Conservation (phyloP, 1,139 yeast species). For the Pichia sp. region DNA sequence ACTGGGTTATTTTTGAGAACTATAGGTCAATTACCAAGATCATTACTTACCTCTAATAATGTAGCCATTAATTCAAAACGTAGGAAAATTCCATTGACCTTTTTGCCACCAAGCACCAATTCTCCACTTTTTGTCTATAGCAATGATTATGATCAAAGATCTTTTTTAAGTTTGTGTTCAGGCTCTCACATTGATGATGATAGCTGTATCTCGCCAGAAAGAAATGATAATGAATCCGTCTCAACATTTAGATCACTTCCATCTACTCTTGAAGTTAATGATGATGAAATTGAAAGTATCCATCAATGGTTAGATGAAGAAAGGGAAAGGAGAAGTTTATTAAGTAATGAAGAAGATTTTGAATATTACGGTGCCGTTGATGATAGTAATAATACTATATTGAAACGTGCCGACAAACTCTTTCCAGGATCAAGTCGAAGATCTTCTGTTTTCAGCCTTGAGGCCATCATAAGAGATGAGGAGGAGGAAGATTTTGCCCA, state of each 20-base stretch:
- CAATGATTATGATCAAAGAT: constrained; percentile 56
- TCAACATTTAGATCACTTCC: constrained; percentile 58
- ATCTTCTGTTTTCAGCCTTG: constrained; percentile 14
- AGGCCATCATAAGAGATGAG: constrained; percentile 16
- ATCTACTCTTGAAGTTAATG: constrained; percentile 47
- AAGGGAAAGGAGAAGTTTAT: constrained; percentile 48
- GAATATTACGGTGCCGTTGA: constrained; percentile 19
- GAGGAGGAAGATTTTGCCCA: constrained; percentile 37
- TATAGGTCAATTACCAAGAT: constrained; percentile 21
- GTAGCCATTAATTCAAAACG: constrained; percentile 30
- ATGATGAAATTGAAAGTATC: constrained; percentile 44
- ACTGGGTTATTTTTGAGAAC: constrained; percentile 22
- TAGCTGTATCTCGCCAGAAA: constrained; percentile 30
- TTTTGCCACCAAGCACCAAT: constrained; percentile 68
- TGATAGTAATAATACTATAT: constrained; percentile 32
- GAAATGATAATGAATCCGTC: constrained; percentile 41
- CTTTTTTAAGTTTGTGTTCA: constrained; percentile 49
- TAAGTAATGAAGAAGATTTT: constrained; percentile 15
- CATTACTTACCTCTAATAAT: constrained; percentile 24
- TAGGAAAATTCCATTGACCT: constrained; percentile 42
- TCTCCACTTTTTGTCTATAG: constrained; percentile 62
- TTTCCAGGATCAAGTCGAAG: constrained; percentile 15
- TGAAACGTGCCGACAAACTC: constrained; percentile 25
- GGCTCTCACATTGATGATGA: constrained; percentile 36
- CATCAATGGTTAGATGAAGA: constrained; percentile 62